phyloP scores from a whole-genome alignment of 225 moss, liverwort and hornwort species.

The Polytrichum commune region DNA sequence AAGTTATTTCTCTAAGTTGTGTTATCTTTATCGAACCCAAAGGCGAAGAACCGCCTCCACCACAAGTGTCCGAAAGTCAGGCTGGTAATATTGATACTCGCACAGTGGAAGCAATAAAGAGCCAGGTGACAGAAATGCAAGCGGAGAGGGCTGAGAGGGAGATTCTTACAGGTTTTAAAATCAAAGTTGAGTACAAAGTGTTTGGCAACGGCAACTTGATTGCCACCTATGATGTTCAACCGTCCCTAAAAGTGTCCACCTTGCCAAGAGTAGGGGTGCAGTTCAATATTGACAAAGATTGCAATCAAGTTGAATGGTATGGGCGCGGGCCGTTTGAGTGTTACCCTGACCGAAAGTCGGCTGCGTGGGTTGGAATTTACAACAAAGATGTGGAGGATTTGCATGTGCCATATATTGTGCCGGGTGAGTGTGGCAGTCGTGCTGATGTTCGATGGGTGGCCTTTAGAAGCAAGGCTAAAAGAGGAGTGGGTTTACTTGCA shows the following conservation, averaged over 20 bases:
- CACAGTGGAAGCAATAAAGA: conserved; percentile 20
- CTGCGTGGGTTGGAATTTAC: conserved; percentile 68
- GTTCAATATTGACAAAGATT: conserved; percentile 57
- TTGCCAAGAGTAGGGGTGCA: conserved; percentile 85
- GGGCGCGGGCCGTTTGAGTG: conserved; percentile 96
- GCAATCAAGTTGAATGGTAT: conserved; percentile 73
- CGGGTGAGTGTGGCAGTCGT: conserved; percentile 87
- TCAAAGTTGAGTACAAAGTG: conserved; percentile 66
- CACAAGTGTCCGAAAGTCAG: conserved; percentile 59
- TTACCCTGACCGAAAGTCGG: conserved; percentile 89
- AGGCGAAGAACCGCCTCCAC: conserved; percentile 35
- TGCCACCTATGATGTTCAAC: conserved; percentile 54
- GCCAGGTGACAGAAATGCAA: conserved; percentile 23
- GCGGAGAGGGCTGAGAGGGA: conserved; percentile 21
- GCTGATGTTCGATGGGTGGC: conserved; percentile 89
- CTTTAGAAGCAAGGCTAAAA: conserved; percentile 35
- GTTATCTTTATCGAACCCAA: conserved; percentile 49
- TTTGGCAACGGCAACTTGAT: conserved; percentile 70
- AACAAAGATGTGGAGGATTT: conserved; percentile 59
- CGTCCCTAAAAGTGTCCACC: conserved; percentile 43
- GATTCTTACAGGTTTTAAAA: conserved; percentile 40
- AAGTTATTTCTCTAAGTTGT: conserved; percentile 38
- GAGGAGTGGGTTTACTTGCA: conserved; percentile 57
- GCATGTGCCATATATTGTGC: conserved; percentile 89
- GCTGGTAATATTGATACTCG: conserved; percentile 41